Percentiles rank a stretch among this genome's conserved stretches.
Conservation (phyloP, 108 stramenopile genomes). For the Heterococcus sp. region DNA sequence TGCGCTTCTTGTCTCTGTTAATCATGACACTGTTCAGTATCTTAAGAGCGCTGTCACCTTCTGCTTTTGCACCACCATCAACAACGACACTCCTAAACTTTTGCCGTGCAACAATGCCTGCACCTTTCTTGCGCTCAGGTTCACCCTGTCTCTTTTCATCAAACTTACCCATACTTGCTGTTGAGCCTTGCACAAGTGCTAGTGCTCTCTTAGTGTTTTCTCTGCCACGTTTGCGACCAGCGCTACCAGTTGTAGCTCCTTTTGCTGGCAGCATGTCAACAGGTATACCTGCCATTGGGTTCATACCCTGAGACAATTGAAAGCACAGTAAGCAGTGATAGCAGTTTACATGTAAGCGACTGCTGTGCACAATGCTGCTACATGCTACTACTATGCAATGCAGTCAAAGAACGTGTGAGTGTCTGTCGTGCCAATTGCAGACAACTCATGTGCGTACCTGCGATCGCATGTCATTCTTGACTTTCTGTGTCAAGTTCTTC, state of each 20-base stretch:
- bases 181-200: constrained; percentile 47
- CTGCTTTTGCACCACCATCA: constrained; percentile 1
- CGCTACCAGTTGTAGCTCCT: neutral
- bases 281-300: constrained; percentile 48
- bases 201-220: constrained; percentile 27
- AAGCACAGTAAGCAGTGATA: too few relatives aligned
- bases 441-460: neutral
- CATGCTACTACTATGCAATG: neutral
- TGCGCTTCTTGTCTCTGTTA: constrained; percentile 14
- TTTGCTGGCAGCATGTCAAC: constrained; percentile 28
- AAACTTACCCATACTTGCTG: constrained; percentile 54
- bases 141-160: constrained; percentile 22
- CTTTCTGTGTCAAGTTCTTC: constrained; percentile 53
- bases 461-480: constrained; percentile 8
- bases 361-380: too few relatives aligned
- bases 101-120: constrained; percentile 2
- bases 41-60: constrained; percentile 8
- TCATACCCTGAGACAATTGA: neutral
- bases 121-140: constrained; percentile 30
- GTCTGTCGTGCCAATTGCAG: too few relatives aligned
- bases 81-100: constrained; percentile 23
- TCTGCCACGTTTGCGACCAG: constrained; percentile 32
- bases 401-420: neutral
- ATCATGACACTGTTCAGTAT: constrained; percentile 37
- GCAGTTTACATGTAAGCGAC: constrained; percentile 12